Evolutionary conservation across 495 filamentous ascomycete species (phyloP), one percentile per base, ranked within the genome.

Genomic region (Mytilinidion resinicola): DNA sequence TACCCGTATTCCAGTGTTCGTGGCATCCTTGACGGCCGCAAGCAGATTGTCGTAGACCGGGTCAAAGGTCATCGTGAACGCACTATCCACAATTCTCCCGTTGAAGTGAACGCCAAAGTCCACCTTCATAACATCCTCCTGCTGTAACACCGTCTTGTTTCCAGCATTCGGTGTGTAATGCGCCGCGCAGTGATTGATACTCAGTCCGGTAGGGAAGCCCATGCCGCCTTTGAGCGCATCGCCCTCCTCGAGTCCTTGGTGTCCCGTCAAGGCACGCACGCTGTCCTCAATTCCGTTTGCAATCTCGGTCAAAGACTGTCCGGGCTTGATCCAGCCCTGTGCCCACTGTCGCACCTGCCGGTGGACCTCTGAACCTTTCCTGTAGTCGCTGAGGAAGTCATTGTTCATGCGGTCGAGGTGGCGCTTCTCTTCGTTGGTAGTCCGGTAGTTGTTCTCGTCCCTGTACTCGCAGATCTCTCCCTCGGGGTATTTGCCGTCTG

Each of bases 141-240:
- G 73, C 66, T 89, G 78, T 56, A 95, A 73, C 35, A 91, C 76
- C 65, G 85, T 85, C 74, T 95, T 93, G 71, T 88, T 88, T 53
- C 90, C 90, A n/a, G 90, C 84, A 73, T 95, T 96, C 21, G 91
- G 91, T 4, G 85, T 91, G 73, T 86, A 96, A 73, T 96, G 91
- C 15, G 91, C 91, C 20, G 87, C 89, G 62, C 87, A 87, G 69
- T 95, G 83, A 74, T 96, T 93, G 61, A 96, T 76, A 68, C 87
- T 88, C 38, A 96, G 72, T 34, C 91, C 91, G 10, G 85, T 89
- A 10, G 91, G 91, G 76, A 96, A 96, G 19, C 88, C 91, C 81
- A 95, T 85, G 51, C 91, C 91, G 53, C 86, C 88, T 51, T 85
- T 79, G 36, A 90, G 73, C 56, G 83, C 84, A 65, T 92, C 88